These are phyloP conservation scores for Brettanomyces nanus DNA, from an alignment of 805 yeast genomes.

Conservation along the genomic window DNA sequence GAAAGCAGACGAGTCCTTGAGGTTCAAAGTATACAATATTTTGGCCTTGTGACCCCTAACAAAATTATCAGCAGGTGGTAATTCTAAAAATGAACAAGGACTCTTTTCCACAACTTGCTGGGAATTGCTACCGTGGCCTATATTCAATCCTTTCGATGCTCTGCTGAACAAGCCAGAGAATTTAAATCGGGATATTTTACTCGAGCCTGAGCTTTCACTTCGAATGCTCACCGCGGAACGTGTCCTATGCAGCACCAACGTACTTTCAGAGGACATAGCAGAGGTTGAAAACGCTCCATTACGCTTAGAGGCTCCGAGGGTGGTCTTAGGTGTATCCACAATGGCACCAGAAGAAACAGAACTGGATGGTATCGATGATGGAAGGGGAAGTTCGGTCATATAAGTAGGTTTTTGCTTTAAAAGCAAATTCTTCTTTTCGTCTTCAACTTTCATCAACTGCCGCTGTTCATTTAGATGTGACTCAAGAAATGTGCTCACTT, in stretches of 20 bases:
- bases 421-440: conserved; percentile 18
- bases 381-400: not conserved
- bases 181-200: conserved; percentile 16
- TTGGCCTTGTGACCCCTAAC: conserved; percentile 32
- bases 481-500: conserved; percentile 30
- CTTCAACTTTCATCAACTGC: conserved; percentile 46
- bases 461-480: conserved; percentile 42
- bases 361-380: not conserved
- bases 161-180: conserved; percentile 29
- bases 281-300: conserved; percentile 1
- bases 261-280: not conserved
- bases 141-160: conserved; percentile 51
- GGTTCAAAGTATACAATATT: conserved; percentile 43
- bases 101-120: conserved; percentile 13
- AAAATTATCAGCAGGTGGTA: conserved; percentile 45
- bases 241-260: not conserved
- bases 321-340: conserved; percentile 3
- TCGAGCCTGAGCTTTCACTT: conserved; percentile 1
- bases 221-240: conserved; percentile 4
- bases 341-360: no score
- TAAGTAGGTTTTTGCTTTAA: conserved; percentile 15
- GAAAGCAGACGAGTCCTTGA: conserved; percentile 38
- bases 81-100: conserved; percentile 40
- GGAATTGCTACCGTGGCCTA: conserved; percentile 32
- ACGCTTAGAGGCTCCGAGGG: conserved; percentile 1